These are phyloP conservation scores for Kwoniella bestiolae DNA, from an alignment of 768 basidiomycete genomes.

Conservation along the genomic window DNA sequence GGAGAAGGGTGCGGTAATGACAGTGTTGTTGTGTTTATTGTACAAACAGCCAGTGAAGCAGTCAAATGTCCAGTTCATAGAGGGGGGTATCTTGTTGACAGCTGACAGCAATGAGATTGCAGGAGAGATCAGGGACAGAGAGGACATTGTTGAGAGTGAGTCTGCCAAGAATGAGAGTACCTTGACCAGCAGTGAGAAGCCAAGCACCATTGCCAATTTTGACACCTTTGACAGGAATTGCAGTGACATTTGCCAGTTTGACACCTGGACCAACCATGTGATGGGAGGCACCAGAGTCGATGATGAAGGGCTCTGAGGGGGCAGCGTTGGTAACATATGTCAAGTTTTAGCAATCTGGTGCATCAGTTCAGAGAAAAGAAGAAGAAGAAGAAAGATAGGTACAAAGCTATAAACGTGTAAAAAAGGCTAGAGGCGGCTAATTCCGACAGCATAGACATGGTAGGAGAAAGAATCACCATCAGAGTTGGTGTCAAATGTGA, in stretches of 20 bases:
- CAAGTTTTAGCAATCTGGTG: too few relatives aligned
- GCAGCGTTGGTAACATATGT: not conserved
- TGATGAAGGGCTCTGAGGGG: conserved; percentile 9
- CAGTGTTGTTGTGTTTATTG: not conserved
- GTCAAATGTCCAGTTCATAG: conserved; percentile 2
- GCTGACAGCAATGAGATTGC: conserved; percentile 18
- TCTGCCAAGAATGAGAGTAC: not conserved
- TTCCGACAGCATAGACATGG: too few relatives aligned
- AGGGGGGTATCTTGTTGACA: conserved; percentile 9
- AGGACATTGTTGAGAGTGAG: conserved; percentile 6
- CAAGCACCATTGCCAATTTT: conserved; percentile 15
- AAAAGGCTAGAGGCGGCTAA: too few relatives aligned
- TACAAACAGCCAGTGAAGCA: not conserved
- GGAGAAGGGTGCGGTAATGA: not conserved
- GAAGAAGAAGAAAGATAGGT: too few relatives aligned
- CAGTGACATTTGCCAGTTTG: not conserved
- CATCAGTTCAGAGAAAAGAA: too few relatives aligned
- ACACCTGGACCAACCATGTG: conserved; percentile 15
- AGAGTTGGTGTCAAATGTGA: too few relatives aligned
- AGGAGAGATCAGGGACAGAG: not conserved
- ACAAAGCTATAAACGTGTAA: too few relatives aligned
- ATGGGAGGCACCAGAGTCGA: conserved; percentile 25
- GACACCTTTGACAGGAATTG: not conserved
- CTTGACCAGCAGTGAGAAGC: not conserved
- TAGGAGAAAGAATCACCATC: too few relatives aligned